phyloP scores from a whole-genome alignment of 495 filamentous ascomycete genomes.

The Talaromyces thailandensis region DNA sequence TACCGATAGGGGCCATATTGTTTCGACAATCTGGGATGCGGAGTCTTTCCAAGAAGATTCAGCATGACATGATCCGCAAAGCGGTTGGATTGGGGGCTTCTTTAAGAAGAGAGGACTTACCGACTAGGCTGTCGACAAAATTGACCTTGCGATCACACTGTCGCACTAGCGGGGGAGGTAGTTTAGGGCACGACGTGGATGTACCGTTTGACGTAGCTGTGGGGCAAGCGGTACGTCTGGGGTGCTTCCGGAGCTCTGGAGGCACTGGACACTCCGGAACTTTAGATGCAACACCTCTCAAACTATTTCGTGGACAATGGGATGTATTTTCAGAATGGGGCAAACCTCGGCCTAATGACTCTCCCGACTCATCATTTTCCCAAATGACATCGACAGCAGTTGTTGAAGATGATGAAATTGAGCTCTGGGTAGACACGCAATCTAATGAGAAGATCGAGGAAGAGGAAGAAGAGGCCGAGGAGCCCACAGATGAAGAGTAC shows the following conservation, averaged over 20 bases:
- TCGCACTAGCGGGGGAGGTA: slow-evolving; percentile 74
- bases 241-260: slow-evolving; percentile 68
- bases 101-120: slow-evolving; percentile 53
- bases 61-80: slow-evolving; percentile 15
- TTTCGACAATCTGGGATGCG: slow-evolving; percentile 93
- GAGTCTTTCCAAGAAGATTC: slow-evolving; percentile 58
- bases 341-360: slow-evolving; percentile 17
- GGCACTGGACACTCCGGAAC: slow-evolving; percentile 41
- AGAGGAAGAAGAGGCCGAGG: slow-evolving; percentile 63
- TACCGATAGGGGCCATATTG: slow-evolving; percentile 77
- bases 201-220: slow-evolving; percentile 26
- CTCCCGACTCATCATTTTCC: slow-evolving; percentile 31
- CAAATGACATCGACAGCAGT: slow-evolving; percentile 39
- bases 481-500: slow-evolving; percentile 60
- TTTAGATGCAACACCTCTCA: slow-evolving; percentile 21
- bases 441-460: slow-evolving; percentile 75
- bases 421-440: slow-evolving; percentile 50
- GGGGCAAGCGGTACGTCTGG: slow-evolving; percentile 58
- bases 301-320: slow-evolving; percentile 19
- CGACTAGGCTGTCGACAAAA: slow-evolving; percentile 97
- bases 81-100: not conserved
- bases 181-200: slow-evolving; percentile 45
- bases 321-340: slow-evolving; percentile 10
- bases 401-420: slow-evolving; percentile 39
- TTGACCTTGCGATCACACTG: slow-evolving; percentile 90